phyloP scores from a whole-genome alignment of 1,139 yeast genomes.

The Trichomonascaceae sp. region DNA sequence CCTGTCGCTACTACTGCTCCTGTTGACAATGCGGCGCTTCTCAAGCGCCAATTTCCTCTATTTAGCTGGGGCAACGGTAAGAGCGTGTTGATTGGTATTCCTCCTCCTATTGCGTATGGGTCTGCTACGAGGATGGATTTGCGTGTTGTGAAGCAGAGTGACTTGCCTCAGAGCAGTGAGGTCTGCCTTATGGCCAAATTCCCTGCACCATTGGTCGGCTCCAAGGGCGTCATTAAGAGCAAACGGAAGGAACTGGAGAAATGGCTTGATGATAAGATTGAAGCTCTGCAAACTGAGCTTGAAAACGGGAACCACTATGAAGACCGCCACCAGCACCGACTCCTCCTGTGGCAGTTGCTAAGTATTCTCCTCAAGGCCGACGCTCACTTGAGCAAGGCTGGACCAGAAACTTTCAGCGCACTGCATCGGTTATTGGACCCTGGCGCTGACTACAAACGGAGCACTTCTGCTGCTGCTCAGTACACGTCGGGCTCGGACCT shows the following conservation, averaged over 20 bases:
- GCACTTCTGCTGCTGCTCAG: slow-evolving; percentile 8
- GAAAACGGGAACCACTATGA: slow-evolving; percentile 2
- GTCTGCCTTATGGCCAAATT: slow-evolving; percentile 21
- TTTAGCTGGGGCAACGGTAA: slow-evolving; percentile 54
- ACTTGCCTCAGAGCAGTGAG: slow-evolving; percentile 20
- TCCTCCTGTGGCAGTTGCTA: slow-evolving; percentile 23
- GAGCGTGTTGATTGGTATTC: slow-evolving; percentile 34
- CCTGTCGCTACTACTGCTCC: slow-evolving; percentile 9
- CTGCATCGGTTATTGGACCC: slow-evolving; percentile 16
- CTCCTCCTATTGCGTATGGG: slow-evolving; percentile 27
- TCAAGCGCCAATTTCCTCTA: slow-evolving; percentile 57
- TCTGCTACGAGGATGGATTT: slow-evolving; percentile 17
- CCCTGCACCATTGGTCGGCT: slow-evolving; percentile 49
- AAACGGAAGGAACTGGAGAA: slow-evolving; percentile 52
- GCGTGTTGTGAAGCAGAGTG: slow-evolving; percentile 17
- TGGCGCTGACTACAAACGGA: slow-evolving; percentile 3
- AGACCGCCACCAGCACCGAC: slow-evolving; percentile 13
- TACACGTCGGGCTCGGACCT: slow-evolving; percentile 18
- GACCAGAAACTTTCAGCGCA: slow-evolving; percentile 10
- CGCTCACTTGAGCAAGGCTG: slow-evolving; percentile 8
- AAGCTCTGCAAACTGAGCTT: slow-evolving; percentile 12
- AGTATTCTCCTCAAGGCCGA: slow-evolving; percentile 17
- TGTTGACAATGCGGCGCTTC: slow-evolving; percentile 22
- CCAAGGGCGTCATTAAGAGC: slow-evolving; percentile 33
- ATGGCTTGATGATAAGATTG: slow-evolving; percentile 36